Percentiles rank a stretch among this genome's conserved stretches.
Evolutionary conservation across 345 rosid genomes (phyloP).

Genomic region (Citrus mangshanensis): DNA sequence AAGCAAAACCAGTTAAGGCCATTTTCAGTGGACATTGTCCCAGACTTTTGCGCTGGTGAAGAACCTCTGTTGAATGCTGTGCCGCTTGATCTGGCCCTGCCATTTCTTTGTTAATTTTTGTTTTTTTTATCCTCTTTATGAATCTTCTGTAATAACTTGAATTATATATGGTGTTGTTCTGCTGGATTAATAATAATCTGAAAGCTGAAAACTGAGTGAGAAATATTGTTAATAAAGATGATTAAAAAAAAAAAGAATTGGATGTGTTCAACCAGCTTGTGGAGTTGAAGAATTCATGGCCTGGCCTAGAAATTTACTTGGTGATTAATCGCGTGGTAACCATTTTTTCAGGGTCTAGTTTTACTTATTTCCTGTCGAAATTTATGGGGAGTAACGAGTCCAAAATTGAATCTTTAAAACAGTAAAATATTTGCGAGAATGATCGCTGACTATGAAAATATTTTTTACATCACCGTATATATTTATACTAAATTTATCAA

Average conservation of each 20-base stretch:
- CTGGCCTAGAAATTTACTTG: background rate
- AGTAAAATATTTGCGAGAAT: too few relatives aligned
- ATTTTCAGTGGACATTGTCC: slow-evolving; percentile 38
- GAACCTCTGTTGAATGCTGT: slow-evolving; percentile 29
- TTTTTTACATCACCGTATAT: too few relatives aligned
- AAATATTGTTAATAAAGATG: too few relatives aligned
- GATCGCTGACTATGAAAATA: too few relatives aligned
- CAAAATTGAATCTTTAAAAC: background rate
- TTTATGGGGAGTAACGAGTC: background rate
- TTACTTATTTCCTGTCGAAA: background rate
- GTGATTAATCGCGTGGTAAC: background rate
- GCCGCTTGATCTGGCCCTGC: slow-evolving; percentile 39
- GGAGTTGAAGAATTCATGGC: background rate
- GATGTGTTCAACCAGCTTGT: too few relatives aligned
- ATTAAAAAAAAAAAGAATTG: too few relatives aligned
- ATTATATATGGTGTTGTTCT: too few relatives aligned
- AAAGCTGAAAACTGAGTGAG: too few relatives aligned
- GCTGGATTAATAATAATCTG: too few relatives aligned
- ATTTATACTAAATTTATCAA: too few relatives aligned
- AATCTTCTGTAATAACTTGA: background rate
- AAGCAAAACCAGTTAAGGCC: slow-evolving; percentile 39
- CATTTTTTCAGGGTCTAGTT: background rate
- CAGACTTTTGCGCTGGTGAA: slow-evolving; percentile 25
- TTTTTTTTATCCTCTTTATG: background rate
- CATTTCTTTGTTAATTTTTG: slow-evolving; percentile 1